Base-by-base conservation (phyloP, 2,329 filamentous ascomycete species). In the Torrubiella hemipterigena region DNA sequence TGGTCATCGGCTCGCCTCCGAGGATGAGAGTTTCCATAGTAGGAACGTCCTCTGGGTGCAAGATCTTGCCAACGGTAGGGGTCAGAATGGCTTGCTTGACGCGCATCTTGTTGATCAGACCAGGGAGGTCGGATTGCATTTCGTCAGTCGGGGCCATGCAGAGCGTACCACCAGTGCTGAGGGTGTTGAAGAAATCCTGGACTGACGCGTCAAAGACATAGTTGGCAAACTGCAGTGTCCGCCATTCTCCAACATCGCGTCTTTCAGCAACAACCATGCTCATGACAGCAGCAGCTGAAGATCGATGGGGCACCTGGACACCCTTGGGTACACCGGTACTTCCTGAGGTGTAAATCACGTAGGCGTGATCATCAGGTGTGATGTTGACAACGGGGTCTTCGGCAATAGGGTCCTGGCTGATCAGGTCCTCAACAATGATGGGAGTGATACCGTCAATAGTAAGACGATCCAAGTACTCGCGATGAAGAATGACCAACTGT, bases 271-370 rank as follows among this genome's bases (percentile, higher is more conserved):
- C 13, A 10, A 27, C n/a, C 7, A 27, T 27, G 24, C 24, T 13
- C 15, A 7, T 7, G 9, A 13, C n/a, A 14, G 24, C 24, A 7
- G 24, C 24, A 7, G 24, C 24, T 7, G n/a, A 10, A 10, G 24
- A 7, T 7, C 24, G 7, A 14, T 27, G 24, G 13, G 24, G 7
- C 7, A 27, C n/a, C 7, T 8, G 24, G 7, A 42, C 27, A 4
- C 41, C 39, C 17, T 45, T 45, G 11, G 42, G 42, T 3, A 23
- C 25, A 2, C 42, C 41, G 0, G 42, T 44, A 11, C 29, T 36
- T 1, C 41, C 39, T 7, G 38, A 41, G 12, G 41, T 45, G 27
- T 42, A 43, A 16, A 42, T 27, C 6, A 38, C 25, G 31, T 37
- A 37, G 8, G 26, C 29, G 10, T 23, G 17, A 17, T 30, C 12